Base-by-base conservation (phyloP, 768 basidiomycete genomes). In the Russula virescens region DNA sequence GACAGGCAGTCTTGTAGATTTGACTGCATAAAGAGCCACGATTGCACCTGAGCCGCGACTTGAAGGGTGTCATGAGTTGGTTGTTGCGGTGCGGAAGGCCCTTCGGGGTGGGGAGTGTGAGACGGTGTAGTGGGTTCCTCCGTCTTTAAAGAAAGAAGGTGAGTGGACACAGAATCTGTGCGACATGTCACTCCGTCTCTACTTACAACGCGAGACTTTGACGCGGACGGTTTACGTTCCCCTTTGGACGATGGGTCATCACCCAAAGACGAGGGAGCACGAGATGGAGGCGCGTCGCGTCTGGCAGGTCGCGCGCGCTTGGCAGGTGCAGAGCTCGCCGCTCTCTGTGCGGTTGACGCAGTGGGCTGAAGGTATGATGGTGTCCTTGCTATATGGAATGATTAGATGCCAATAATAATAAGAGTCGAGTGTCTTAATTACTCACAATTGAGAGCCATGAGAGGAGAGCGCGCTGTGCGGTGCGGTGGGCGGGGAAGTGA, bases 1-100 rank as follows among this genome's bases (percentile, higher is more conserved):
- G 77, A 64, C 68, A 83, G 80, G 59, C 78, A 80, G 3, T 79
- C 79, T 18, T 84, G 81, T 35, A 86, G 72, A 1, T 80, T 80
- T 13, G 81, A 79, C 5, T 77, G 76, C 84, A 87, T 86, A 66
- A 80, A 81, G 31, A 79, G 61, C 85, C 84, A 86, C 63, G 84
- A 79, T 63, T 83, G 82, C 19, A 77, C 70, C 60, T 83, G 81
- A 14, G 83, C 81, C 1, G 80, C 81, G 6, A 80, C 69, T 65
- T 82, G 79, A 14, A 82, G 69, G 16, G 78, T 65, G 50, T 72
- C 71, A 14, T 35, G 19, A 19, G 52, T 8, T 25, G 48, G 18
- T 28, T 52, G 47, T 19, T 40, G 42, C 5, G 31, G 53, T 21
- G 26, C 14, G 2, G 31, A 10, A 18, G 19, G 38, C 23, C 54